A percentile compares a stretch with the other conserved stretches of the same genome.
Conservation (phyloP, 2,329 filamentous ascomycete genomes). For the Talaromyces verruculosus region DNA sequence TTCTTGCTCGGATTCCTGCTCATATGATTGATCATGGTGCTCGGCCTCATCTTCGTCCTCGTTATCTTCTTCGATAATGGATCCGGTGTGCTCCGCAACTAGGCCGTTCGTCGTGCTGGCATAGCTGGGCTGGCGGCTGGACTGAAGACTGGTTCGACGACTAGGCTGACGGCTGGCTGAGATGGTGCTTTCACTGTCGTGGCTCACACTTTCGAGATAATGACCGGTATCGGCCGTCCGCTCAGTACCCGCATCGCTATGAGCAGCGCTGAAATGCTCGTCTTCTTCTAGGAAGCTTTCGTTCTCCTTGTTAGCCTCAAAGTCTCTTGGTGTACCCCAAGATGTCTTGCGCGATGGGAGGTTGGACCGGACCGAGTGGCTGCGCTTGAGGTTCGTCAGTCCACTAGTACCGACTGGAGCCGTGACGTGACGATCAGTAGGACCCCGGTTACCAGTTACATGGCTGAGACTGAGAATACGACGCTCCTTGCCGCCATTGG, state of each 20-base stretch:
- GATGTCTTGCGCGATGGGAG: slow-evolving; percentile 64
- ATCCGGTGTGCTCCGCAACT: slow-evolving; percentile 31
- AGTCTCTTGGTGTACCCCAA: slow-evolving; percentile 58
- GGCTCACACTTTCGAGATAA: slow-evolving; percentile 44
- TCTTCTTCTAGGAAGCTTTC: slow-evolving; percentile 60
- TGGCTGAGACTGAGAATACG: slow-evolving; percentile 89
- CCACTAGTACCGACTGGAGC: slow-evolving; percentile 36
- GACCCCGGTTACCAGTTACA: slow-evolving; percentile 69
- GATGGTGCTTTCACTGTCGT: slow-evolving; percentile 34
- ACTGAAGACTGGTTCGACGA: slow-evolving; percentile 1
- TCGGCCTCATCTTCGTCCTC: slow-evolving; percentile 29
- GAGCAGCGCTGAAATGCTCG: slow-evolving; percentile 48
- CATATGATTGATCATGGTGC: slow-evolving; percentile 29
- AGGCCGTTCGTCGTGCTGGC: slow-evolving; percentile 41
- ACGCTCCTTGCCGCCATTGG: slow-evolving; percentile 58
- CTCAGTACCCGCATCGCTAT: slow-evolving; percentile 54
- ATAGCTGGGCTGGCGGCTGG: slow-evolving; percentile 42
- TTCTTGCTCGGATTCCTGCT: slow-evolving; percentile 17
- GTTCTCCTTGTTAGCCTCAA: slow-evolving; percentile 60
- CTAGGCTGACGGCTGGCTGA: slow-evolving; percentile 43
- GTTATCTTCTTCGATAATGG: slow-evolving; percentile 27
- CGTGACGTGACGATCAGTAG: slow-evolving; percentile 34
- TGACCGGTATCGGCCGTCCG: slow-evolving; percentile 46
- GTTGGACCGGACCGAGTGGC: slow-evolving; percentile 72
- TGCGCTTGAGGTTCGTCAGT: slow-evolving; percentile 66